A percentile compares a stretch with the other conserved stretches of the same genome.
phyloP scores from a whole-genome alignment of 257 asterid genomes.

The Solanum chmielewskii region DNA sequence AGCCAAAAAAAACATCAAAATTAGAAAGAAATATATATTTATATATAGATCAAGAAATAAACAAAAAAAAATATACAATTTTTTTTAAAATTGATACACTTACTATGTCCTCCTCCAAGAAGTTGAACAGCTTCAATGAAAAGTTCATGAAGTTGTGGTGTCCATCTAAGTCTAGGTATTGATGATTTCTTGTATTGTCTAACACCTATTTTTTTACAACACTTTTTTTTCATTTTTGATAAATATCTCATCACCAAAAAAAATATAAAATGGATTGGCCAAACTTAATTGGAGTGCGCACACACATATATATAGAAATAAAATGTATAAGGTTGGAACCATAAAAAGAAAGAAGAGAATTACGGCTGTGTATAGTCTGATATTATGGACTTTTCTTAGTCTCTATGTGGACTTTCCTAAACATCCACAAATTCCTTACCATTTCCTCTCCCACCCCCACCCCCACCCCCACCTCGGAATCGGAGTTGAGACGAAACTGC shows the following conservation, averaged over 20 bases:
- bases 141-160: constrained; percentile 22
- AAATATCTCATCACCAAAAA: background rate
- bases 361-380: background rate
- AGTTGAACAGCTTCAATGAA: constrained; percentile 17
- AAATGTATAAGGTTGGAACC: background rate
- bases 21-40: background rate
- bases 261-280: background rate
- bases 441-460: background rate
- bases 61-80: background rate
- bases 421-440: background rate
- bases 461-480: background rate
- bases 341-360: background rate
- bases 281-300: background rate
- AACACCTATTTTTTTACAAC: background rate
- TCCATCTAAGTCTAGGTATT: constrained; percentile 24
- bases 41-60: background rate
- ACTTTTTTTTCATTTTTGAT: background rate
- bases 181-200: constrained; percentile 20
- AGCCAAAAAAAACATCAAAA: background rate
- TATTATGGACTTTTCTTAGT: constrained; percentile 3
- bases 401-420: background rate
- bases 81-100: background rate
- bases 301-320: background rate
- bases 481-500: background rate
- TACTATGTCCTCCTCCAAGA: constrained; percentile 22